Evolutionary conservation across 495 filamentous ascomycete species (phyloP), one percentile per base, ranked within the genome.

Genomic region (Pseudevernia furfuracea): DNA sequence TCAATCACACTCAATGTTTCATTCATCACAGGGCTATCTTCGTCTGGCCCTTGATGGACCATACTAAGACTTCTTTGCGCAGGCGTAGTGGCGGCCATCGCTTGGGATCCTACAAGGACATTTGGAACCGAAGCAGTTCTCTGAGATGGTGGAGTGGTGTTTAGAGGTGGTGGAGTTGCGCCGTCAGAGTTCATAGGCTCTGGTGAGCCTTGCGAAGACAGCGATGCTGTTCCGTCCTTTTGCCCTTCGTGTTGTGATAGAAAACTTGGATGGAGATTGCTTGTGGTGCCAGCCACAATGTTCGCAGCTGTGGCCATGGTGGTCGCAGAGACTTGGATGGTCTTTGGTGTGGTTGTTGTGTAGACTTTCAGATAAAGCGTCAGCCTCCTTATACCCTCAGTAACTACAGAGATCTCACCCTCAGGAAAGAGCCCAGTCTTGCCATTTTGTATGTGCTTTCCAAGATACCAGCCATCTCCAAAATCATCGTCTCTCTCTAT

Each of bases 1-100:
- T 99, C 85, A 70, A 99, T 99, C 39, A 97, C 95, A 69, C 91
- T 96, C 63, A 99, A 75, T 0, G 95, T 97, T 71, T 99, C 93
- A 71, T 96, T 91, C 80, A 99, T 90, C 34, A 97, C 92, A 4
- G 92, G 90, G 71, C 90, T 92, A 34, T 85, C 82, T 67, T 84
- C 77, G 41, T 77, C 75, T 65, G 74, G 76, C 62, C 75, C 60
- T 67, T 73, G 56, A 65, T 81, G 72, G 65, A 74, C 70, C 65
- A 82, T 71, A 23, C 76, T 76, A 60, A 80, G 76, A 11, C 79
- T 75, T 61, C 77, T 76, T 60, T 81, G 80, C 23, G 78, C 53
- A 36, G 65, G 41, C 23, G 39, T 44, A 5, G 39, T 28, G 37
- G 61, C 60, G 12, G 53, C 46, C 12, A 60, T 28, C 14, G 21